Base-by-base conservation (phyloP, 169 alveolate species). In the Plasmodium cynomolgi region DNA sequence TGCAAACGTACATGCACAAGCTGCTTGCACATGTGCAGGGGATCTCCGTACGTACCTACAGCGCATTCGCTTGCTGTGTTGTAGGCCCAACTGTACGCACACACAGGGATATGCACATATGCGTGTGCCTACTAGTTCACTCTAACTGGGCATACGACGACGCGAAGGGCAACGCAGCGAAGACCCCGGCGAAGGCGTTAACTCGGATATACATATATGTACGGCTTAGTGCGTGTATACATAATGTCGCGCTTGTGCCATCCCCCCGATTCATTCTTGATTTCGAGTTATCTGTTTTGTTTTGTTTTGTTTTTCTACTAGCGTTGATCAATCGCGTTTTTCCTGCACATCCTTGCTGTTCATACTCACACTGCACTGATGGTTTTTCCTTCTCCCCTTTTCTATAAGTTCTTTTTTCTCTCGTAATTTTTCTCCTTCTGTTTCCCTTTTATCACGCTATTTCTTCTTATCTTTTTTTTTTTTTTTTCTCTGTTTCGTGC, bases 401-500 rank as follows among this genome's bases (percentile, higher is more conserved):
- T 58, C 62, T 54, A 56, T 34, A 56, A 56, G 37, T 39, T 73
- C 41, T 58, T 82, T 58, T 82, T 58, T 33, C 71, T 56, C 29
- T 79, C 50, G 26, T 15, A 39, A 20, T 29, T 29, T 81, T 81
- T 56, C 72, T 33, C 29, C 13, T 33, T n/a, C n/a, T 20, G 47
- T 33, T 84, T 84, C 29, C 17, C 54, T 39, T 84, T 2, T n/a
- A 44, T 39, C n/a, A 68, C 29, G 44, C 50, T 84, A 44, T 34
- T 41, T 79, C 29, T 17, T 39, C 6, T 80, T 44, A 20, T 41
- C 23, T 26, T 79, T 26, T 20, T 34, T 37, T 84, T 84, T 4
- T 84, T 31, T 72, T 39, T 84, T 39, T 68, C 17, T 11, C 75
- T 17, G 73, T 72, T 84, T 84, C 75, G 73, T 84, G 37, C 72